Evolutionary conservation across 164 flowering plant species (phyloP), one percentile per base, ranked within the genome.

Genomic region (Pachysandra terminalis): DNA sequence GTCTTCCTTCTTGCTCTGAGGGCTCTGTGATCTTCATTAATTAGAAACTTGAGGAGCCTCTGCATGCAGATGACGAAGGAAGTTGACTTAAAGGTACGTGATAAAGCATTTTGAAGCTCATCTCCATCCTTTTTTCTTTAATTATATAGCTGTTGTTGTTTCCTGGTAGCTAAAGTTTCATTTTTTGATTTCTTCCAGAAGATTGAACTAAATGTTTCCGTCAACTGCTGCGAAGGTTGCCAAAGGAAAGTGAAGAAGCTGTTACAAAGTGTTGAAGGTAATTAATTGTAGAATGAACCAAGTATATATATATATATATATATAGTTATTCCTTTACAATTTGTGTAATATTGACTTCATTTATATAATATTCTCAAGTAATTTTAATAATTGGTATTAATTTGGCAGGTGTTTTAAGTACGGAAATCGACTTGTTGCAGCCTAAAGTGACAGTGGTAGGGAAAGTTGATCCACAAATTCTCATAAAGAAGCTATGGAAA

Each of bases 221-320:
- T 82, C 32, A 71, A 70, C 71, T 86, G 90, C 74, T 85, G 89
- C 49, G 87, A 86, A 22, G 90, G 87, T 56, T 86, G 90, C 78
- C 81, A 80, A 80, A 78, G 60, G 67, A 84, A 84, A 73, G 87
- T 86, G 56, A 86, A 81, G 81, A 86, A 86, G 75, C 68, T 73
- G 41, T 55, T 86, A 52, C 85, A 62, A 55, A 69, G 77, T 21
- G 61, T 86, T 62, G 85, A 83, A 62, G 90, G 90, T 86, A 78
- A 53, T 40, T 10, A 10, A 40, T 40, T 10, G 45, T 40, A 5
- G 5, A 5, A 5, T 40, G 24, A 23, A 26, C 21, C 5, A 35
- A 28, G 8, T 23, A 23, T 24, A 1, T 52, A 41, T 28, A 3
- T 52, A 9, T 5, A 5, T 40, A 40, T 40, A 40, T 40, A 40